Conservation (phyloP, 495 filamentous ascomycete genomes). For the Trypethelium eluteriae region DNA sequence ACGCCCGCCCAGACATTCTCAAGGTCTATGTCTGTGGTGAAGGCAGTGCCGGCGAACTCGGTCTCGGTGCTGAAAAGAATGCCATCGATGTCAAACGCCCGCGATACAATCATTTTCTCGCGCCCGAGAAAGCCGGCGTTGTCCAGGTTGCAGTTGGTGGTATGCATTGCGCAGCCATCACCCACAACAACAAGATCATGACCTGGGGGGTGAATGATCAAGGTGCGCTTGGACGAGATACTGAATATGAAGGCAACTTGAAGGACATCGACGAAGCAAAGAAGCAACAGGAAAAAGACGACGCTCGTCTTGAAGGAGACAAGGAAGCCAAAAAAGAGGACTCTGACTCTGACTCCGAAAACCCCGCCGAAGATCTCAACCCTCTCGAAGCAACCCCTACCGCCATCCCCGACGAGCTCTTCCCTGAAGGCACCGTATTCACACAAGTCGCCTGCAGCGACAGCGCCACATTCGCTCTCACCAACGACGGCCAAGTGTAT, state of each 20-base stretch:
- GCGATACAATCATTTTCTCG: conserved; percentile 52
- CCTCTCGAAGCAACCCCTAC: conserved; percentile 52
- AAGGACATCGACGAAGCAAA: conserved; percentile 51
- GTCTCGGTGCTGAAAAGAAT: conserved; percentile 53
- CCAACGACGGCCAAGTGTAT: conserved; percentile 56
- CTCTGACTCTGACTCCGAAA: conserved; percentile 46
- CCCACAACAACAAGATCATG: conserved; percentile 55
- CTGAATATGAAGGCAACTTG: conserved; percentile 49
- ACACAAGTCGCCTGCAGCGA: conserved; percentile 55
- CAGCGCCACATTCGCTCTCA: conserved; percentile 56
- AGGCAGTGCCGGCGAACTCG: conserved; percentile 60
- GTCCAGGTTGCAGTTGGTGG: conserved; percentile 58
- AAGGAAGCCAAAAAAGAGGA: conserved; percentile 37
- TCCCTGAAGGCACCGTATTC: conserved; percentile 50
- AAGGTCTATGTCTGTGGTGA: conserved; percentile 64
- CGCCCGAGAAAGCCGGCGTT: conserved; percentile 53
- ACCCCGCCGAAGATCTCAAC: conserved; percentile 47
- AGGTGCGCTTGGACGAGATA: conserved; percentile 57
- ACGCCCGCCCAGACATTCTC: conserved; percentile 40
- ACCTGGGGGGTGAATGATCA: conserved; percentile 71
- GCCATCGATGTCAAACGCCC: conserved; percentile 62
- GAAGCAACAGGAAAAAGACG: conserved; percentile 39
- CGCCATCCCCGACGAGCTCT: conserved; percentile 39
- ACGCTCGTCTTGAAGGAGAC: conserved; percentile 27
- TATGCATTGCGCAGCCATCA: conserved; percentile 60